These are phyloP conservation scores for Candida labiduridarum DNA, from an alignment of 1,139 yeast genomes.

Conservation along the genomic window DNA sequence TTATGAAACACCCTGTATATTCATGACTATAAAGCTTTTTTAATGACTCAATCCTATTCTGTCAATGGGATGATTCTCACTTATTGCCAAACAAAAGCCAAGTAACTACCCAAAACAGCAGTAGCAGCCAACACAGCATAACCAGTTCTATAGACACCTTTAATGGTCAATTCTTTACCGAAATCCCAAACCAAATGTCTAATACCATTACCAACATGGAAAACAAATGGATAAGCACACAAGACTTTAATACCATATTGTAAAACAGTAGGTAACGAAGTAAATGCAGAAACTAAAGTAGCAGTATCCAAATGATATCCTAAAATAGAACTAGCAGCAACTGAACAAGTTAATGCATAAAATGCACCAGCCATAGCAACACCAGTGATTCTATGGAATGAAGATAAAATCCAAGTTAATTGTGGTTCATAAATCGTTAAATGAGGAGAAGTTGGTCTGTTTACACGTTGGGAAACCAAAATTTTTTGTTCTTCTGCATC, in stretches of 20 bases:
- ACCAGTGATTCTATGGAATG: constrained; percentile 87
- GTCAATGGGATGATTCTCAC: background rate
- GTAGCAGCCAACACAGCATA: constrained; percentile 77
- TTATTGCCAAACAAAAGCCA: constrained; percentile 41
- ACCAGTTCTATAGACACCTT: constrained; percentile 93
- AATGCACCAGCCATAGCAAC: constrained; percentile 77
- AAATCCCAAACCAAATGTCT: constrained; percentile 95
- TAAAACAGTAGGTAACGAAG: constrained; percentile 59
- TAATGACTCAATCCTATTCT: no score
- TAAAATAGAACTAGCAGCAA: constrained; percentile 68
- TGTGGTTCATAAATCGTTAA: constrained; percentile 88
- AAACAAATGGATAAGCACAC: constrained; percentile 82
- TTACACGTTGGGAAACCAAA: constrained; percentile 77
- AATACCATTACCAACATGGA: constrained; percentile 82
- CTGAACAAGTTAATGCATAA: constrained; percentile 75
- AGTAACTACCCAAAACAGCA: constrained; percentile 63
- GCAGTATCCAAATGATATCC: constrained; percentile 69
- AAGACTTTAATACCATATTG: constrained; percentile 69
- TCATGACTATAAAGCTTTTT: no score
- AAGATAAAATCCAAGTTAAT: constrained; percentile 78
- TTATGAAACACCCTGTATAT: no score
- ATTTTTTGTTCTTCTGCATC: constrained; percentile 67
- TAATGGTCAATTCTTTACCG: constrained; percentile 73
- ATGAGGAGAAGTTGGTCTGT: constrained; percentile 93
- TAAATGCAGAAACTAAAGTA: constrained; percentile 56